These are phyloP conservation scores for Ceratobasidium sp. DNA, from an alignment of 1,284 basidiomycete species.

Conservation along the genomic window DNA sequence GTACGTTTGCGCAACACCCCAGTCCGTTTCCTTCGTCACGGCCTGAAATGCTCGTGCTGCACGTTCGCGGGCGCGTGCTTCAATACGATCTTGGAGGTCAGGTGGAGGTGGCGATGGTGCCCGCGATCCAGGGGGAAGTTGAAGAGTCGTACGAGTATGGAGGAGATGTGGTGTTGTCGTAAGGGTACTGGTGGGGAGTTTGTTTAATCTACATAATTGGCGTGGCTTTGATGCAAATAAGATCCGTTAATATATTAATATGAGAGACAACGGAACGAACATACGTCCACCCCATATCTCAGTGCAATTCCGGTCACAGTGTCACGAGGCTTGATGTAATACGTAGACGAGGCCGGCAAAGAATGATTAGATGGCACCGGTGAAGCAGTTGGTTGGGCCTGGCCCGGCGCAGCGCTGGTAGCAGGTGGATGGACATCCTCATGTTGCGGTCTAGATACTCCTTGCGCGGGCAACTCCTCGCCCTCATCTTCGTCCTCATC, in stretches of 20 bases:
- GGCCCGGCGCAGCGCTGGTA: neutral
- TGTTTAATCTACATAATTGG: slow-evolving; percentile 72
- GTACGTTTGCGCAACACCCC: slow-evolving; percentile 73
- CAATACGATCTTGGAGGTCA: slow-evolving; percentile 60
- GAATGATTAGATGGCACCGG: slow-evolving; percentile 3
- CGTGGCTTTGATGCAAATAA: slow-evolving; percentile 62
- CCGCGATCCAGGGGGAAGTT: slow-evolving; percentile 61
- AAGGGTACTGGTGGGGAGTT: slow-evolving; percentile 73
- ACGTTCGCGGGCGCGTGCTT: slow-evolving; percentile 64
- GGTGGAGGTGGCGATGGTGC: slow-evolving; percentile 50
- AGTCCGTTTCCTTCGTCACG: slow-evolving; percentile 76
- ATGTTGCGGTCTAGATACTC: neutral
- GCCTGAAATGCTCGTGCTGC: slow-evolving; percentile 72
- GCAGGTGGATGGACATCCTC: slow-evolving; percentile 5
- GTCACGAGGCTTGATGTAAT: slow-evolving; percentile 72
- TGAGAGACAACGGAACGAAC: slow-evolving; percentile 53
- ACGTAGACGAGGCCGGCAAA: slow-evolving; percentile 58
- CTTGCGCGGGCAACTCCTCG: slow-evolving; percentile 29
- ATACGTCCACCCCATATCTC: slow-evolving; percentile 70
- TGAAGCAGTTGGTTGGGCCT: slow-evolving; percentile 3
- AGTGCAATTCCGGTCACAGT: slow-evolving; percentile 76
- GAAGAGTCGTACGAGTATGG: slow-evolving; percentile 73
- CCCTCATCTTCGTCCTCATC: slow-evolving; percentile 65
- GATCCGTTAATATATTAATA: neutral
- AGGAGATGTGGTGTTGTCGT: slow-evolving; percentile 78